phyloP scores from a whole-genome alignment of 1,284 basidiomycete species.

The Trichosporon coremiiforme region DNA sequence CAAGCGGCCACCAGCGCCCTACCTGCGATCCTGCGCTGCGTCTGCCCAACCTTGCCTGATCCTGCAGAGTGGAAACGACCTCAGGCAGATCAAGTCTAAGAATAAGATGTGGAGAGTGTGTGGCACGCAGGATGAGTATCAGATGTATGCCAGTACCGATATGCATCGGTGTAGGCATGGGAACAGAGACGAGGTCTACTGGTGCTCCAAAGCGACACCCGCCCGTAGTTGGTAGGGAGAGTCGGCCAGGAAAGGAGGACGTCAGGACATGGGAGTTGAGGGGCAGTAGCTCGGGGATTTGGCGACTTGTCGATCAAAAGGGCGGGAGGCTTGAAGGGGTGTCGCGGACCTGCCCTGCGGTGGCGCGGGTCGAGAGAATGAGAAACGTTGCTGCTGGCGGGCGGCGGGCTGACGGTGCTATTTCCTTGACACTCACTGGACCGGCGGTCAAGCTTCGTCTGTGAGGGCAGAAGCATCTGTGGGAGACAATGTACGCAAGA shows the following conservation, averaged over 20 bases:
- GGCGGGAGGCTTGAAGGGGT: constrained; percentile 20
- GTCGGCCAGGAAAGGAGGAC: not conserved
- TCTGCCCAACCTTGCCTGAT: not conserved
- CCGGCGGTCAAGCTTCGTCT: not conserved
- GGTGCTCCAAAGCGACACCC: constrained; percentile 1
- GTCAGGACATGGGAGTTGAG: not conserved
- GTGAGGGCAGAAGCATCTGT: not conserved
- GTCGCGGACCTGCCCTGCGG: constrained; percentile 9
- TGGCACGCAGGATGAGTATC: constrained; percentile 15
- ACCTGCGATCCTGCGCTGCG: not conserved
- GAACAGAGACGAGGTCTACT: not conserved
- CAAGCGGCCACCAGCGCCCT: not conserved
- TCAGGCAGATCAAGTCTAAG: constrained; percentile 11
- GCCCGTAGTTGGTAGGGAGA: not conserved
- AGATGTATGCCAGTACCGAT: not conserved
- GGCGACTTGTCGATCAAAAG: constrained; percentile 16
- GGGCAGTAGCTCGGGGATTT: constrained; percentile 18
- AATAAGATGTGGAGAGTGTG: not conserved
- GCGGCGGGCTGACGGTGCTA: too few relatives aligned
- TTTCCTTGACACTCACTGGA: not conserved
- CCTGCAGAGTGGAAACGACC: not conserved
- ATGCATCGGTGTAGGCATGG: not conserved
- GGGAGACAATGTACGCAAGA: not conserved
- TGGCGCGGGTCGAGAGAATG: constrained; percentile 15
- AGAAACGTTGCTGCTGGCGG: not conserved